These are phyloP conservation scores for Recurvomyces mirabilis DNA, from an alignment of 495 filamentous ascomycete species.

Conservation along the genomic window DNA sequence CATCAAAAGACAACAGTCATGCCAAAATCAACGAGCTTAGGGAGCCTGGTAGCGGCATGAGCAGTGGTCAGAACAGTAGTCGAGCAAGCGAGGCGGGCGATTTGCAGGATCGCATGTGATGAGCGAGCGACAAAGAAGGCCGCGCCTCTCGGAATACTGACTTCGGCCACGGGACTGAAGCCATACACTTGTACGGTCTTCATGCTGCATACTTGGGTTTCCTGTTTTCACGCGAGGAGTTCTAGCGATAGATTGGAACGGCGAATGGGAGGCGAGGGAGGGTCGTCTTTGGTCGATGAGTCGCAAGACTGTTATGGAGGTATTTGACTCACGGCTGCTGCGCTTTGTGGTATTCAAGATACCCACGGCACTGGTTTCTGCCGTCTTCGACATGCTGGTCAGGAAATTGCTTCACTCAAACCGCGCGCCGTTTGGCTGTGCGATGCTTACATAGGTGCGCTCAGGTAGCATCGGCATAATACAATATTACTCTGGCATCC, in stretches of 20 bases:
- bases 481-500: too few relatives aligned
- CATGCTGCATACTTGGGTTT: background rate
- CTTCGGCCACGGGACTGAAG: too few relatives aligned
- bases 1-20: slow-evolving; percentile 26
- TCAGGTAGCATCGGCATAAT: too few relatives aligned
- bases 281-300: too few relatives aligned
- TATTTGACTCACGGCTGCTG: background rate
- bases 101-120: slow-evolving; percentile 12
- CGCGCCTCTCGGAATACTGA: too few relatives aligned
- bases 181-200: too few relatives aligned
- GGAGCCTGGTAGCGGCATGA: slow-evolving; percentile 15
- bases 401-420: too few relatives aligned
- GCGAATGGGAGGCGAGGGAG: too few relatives aligned
- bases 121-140: too few relatives aligned
- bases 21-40: slow-evolving; percentile 19
- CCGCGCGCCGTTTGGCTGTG: too few relatives aligned
- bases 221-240: background rate
- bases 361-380: background rate
- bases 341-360: slow-evolving; percentile 1
- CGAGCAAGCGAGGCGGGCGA: slow-evolving; percentile 19
- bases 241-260: slow-evolving; percentile 7
- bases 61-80: slow-evolving; percentile 16
- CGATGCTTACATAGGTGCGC: too few relatives aligned
- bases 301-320: background rate
- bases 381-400: too few relatives aligned